These are phyloP conservation scores for Russula ochroleuca DNA, from an alignment of 768 basidiomycete genomes.

Conservation along the genomic window DNA sequence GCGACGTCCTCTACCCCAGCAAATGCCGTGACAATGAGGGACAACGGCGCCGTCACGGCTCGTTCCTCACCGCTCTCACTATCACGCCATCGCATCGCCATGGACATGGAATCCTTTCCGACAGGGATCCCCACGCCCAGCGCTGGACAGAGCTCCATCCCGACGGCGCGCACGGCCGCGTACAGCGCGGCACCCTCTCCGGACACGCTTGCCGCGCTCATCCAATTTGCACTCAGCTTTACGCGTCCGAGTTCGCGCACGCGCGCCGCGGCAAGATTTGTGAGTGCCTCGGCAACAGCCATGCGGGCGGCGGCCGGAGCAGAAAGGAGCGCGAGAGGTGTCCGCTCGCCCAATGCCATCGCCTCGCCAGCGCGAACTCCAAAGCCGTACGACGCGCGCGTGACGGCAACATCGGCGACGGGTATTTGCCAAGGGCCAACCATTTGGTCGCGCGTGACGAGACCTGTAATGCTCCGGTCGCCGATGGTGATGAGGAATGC, in stretches of 20 bases:
- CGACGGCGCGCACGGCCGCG: slow-evolving; percentile 85
- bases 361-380: slow-evolving; percentile 81
- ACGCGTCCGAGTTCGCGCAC: slow-evolving; percentile 64
- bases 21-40: slow-evolving; percentile 93
- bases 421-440: slow-evolving; percentile 99
- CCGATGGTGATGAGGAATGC: slow-evolving; percentile 99
- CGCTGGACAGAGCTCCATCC: slow-evolving; percentile 88
- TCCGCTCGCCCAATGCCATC: slow-evolving; percentile 98
- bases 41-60: slow-evolving; percentile 87
- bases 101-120: slow-evolving; percentile 99
- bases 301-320: slow-evolving; percentile 92
- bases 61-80: slow-evolving; percentile 54
- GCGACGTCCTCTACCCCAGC: slow-evolving; percentile 75
- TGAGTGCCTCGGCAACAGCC: slow-evolving; percentile 92
- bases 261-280: slow-evolving; percentile 82
- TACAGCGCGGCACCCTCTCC: slow-evolving; percentile 89
- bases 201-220: slow-evolving; percentile 88
- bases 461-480: slow-evolving; percentile 88
- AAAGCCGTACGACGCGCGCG: slow-evolving; percentile 92
- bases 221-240: slow-evolving; percentile 99
- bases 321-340: slow-evolving; percentile 82
- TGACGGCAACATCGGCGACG: slow-evolving; percentile 95
- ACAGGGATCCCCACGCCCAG: slow-evolving; percentile 93
- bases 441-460: slow-evolving; percentile 97
- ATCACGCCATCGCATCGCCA: slow-evolving; percentile 91